A percentile compares a stretch with the other conserved stretches of the same genome.
Evolutionary conservation across 2,329 filamentous ascomycete species (phyloP).

Genomic region (Neurospora sp.): DNA sequence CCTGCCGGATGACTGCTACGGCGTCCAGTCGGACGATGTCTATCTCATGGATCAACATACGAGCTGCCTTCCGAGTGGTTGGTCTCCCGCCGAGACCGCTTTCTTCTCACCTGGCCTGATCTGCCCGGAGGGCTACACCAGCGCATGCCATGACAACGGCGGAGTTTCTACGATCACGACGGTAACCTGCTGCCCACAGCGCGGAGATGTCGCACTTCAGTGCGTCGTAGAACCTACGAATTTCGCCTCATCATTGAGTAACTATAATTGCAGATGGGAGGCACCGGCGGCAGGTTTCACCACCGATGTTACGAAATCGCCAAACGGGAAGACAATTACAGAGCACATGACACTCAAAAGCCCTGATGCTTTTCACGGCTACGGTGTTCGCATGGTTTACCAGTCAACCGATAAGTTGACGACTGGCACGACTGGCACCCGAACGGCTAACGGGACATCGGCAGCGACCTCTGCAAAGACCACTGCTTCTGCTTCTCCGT

Average conservation of each 20-base stretch:
- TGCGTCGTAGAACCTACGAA: conserved; percentile 21
- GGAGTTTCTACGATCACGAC: conserved; percentile 22
- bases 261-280: conserved; percentile 25
- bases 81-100: conserved; percentile 17
- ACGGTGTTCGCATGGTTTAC: conserved; percentile 27
- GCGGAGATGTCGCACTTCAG: conserved; percentile 17
- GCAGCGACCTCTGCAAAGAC: background rate
- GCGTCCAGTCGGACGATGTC: conserved; percentile 12
- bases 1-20: conserved; percentile 10
- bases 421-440: background rate
- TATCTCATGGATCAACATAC: conserved; percentile 18
- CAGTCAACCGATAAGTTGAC: conserved; percentile 20
- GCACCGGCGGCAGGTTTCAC: conserved; percentile 16
- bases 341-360: conserved; percentile 12
- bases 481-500: background rate
- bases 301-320: conserved; percentile 19
- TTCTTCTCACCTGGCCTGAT: conserved; percentile 21
- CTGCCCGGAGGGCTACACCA: conserved; percentile 15
- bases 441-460: background rate
- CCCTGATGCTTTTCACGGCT: conserved; percentile 23
- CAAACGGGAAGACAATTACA: conserved; percentile 17
- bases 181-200: conserved; percentile 26
- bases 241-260: conserved; percentile 16
- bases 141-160: conserved; percentile 21
- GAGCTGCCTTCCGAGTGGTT: conserved; percentile 22